Conservation (phyloP, 495 filamentous ascomycete species). For the Penicillium maclennaniae region DNA sequence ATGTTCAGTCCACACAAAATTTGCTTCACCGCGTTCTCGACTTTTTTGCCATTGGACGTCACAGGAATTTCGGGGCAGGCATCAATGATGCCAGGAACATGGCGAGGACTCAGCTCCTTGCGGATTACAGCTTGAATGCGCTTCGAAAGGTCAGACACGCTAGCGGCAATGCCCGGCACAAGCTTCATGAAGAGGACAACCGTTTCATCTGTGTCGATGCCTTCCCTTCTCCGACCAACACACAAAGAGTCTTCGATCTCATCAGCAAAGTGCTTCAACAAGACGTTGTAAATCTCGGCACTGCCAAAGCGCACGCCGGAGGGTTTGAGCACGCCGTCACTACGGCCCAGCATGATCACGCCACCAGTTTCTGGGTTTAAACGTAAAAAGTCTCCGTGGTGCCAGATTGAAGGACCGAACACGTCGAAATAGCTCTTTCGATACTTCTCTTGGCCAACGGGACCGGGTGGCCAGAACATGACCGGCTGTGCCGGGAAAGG, state of each 20-base stretch:
- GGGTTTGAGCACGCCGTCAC: constrained; percentile 88
- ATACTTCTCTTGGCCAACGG: constrained; percentile 68
- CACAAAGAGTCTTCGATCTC: constrained; percentile 82
- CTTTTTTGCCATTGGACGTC: constrained; percentile 91
- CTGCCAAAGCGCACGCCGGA: constrained; percentile 82
- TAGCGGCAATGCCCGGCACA: constrained; percentile 27
- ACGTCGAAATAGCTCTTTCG: constrained; percentile 80
- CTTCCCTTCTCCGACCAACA: constrained; percentile 68
- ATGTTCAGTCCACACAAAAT: constrained; percentile 84
- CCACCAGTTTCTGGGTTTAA: constrained; percentile 72
- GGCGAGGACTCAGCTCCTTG: constrained; percentile 75
- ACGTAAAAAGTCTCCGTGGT: constrained; percentile 90
- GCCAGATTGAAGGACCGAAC: constrained; percentile 72
- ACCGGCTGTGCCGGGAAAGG: constrained; percentile 91
- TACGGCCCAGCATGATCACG: constrained; percentile 80
- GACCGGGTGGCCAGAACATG: constrained; percentile 71
- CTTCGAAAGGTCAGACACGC: constrained; percentile 44
- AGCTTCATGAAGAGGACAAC: constrained; percentile 85
- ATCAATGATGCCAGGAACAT: constrained; percentile 80
- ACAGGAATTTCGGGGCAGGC: constrained; percentile 78
- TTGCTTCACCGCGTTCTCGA: constrained; percentile 90
- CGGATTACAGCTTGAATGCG: constrained; percentile 61
- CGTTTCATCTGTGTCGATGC: constrained; percentile 70
- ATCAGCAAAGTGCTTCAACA: constrained; percentile 72
- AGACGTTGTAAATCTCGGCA: constrained; percentile 90